phyloP scores from a whole-genome alignment of 2,329 filamentous ascomycete genomes.

The Pseudopyricularia cyperi region DNA sequence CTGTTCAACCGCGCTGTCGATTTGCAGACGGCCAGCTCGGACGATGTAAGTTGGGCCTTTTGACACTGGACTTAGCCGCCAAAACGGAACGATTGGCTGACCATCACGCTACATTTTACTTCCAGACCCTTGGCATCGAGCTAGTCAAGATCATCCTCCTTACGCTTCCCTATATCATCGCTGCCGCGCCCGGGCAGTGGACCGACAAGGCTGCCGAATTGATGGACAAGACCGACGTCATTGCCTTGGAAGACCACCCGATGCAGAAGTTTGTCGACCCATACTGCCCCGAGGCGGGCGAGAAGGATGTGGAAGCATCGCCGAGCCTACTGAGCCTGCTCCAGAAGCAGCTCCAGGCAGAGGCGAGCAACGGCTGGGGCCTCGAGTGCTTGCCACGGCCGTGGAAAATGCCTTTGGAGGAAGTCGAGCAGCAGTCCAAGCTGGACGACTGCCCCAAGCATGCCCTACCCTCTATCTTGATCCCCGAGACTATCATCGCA shows the following conservation, averaged over 20 bases:
- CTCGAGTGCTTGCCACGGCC: slow-evolving; percentile 56
- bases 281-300: slow-evolving; percentile 51
- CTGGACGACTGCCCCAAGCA: slow-evolving; percentile 56
- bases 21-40: slow-evolving; percentile 81
- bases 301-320: slow-evolving; percentile 49
- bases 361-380: slow-evolving; percentile 64
- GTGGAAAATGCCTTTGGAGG: slow-evolving; percentile 50
- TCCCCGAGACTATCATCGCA: slow-evolving; percentile 63
- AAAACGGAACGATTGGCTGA: not conserved
- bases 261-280: slow-evolving; percentile 80
- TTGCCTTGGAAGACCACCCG: slow-evolving; percentile 76
- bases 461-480: slow-evolving; percentile 57
- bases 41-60: slow-evolving; percentile 54
- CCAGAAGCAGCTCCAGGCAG: slow-evolving; percentile 72
- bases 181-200: slow-evolving; percentile 55
- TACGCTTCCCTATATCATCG: slow-evolving; percentile 83
- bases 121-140: slow-evolving; percentile 59
- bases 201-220: slow-evolving; percentile 60
- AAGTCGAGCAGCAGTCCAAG: slow-evolving; percentile 46
- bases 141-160: slow-evolving; percentile 94
- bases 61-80: not conserved
- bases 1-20: slow-evolving; percentile 88
- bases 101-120: not conserved
- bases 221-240: slow-evolving; percentile 89
- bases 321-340: slow-evolving; percentile 65